Base-by-base conservation (phyloP, 2,329 filamentous ascomycete species). In the Diaporthe ampelina region DNA sequence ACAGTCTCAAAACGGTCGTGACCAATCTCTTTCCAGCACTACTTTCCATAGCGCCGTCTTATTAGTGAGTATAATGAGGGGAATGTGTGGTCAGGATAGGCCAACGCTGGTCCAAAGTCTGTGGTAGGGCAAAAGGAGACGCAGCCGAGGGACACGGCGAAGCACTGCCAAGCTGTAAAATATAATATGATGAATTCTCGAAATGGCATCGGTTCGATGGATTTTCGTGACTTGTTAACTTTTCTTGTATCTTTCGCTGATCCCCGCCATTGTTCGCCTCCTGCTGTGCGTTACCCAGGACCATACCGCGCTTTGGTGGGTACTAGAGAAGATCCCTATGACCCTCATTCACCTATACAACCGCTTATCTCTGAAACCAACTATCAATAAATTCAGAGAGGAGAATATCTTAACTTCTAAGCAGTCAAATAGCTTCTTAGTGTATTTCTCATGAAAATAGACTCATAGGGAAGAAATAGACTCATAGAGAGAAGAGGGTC, bases 31-130 rank as follows among this genome's bases (percentile, higher is more conserved):
- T n/a, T 63, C 29, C 45, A 37, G 32, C 69, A 54, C 19, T 40
- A 54, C 24, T 43, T 54, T 63, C n/a, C 43, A 72, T 72, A 32
- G 32, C 57, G 61, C 58, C n/a, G 32, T 54, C 45, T 29, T 72
- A 43, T 29, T 72, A 54, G 43, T 72, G 69, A 72, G 40, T 71
- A 68, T 71, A 71, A 61, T 43, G 69, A 52, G 29, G 43, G 68
- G 24, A 17, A 61, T 8, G 13, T 11, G 43, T n/a, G 57, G 69
- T 40, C 69, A 72, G 69, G 69, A 54, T 63, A 72, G 26, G 35
- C 57, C 45, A 57, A 40, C 35, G 21, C 21, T 63, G 57, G 69
- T 43, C 26, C 19, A 15, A 21, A 32, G 43, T n/a, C 54, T 32
- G 54, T 45, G 52, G n/a, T 29, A 52, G 17, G 57, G 45, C 29